Conservation (phyloP, 1,284 basidiomycete genomes). For the Mycena citricolor region DNA sequence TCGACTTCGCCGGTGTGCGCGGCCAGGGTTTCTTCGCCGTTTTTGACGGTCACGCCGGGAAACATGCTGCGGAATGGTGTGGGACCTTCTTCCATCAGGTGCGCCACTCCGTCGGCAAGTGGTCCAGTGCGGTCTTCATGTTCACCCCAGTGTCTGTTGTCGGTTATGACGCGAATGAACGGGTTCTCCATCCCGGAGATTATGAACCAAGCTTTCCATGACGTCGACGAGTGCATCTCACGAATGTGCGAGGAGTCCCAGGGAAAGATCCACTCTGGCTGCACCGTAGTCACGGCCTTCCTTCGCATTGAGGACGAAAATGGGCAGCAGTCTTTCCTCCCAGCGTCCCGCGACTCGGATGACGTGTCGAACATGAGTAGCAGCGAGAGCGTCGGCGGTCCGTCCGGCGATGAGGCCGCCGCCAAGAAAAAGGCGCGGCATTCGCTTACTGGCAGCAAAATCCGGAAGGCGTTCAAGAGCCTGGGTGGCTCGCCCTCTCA, state of each 20-base stretch:
- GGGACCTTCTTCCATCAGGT: constrained; percentile 95
- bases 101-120: constrained; percentile 25
- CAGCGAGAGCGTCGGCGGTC: constrained; percentile 29
- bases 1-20: constrained; percentile 86
- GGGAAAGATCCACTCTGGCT: constrained; percentile 93
- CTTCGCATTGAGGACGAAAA: constrained; percentile 87
- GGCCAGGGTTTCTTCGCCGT: constrained; percentile 98
- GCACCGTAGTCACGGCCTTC: constrained; percentile 97
- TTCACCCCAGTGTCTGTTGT: constrained; percentile 49
- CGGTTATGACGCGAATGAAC: constrained; percentile 40
- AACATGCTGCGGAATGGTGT: constrained; percentile 99
- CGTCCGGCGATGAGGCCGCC: constrained; percentile 27
- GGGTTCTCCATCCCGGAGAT: constrained; percentile 79
- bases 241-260: constrained; percentile 79
- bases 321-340: constrained; percentile 66
- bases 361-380: constrained; percentile 36
- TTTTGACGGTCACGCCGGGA: constrained; percentile 98
- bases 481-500: constrained; percentile 42
- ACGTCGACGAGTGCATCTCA: constrained; percentile 83
- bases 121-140: constrained; percentile 9
- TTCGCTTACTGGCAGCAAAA: constrained; percentile 44
- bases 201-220: constrained; percentile 92
- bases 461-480: constrained; percentile 58
- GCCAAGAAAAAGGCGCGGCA: constrained; percentile 40
- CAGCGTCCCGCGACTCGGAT: constrained; percentile 24